A percentile compares a stretch with the other conserved stretches of the same genome.
These are phyloP conservation scores for Penicillium antarcticum DNA, from an alignment of 495 filamentous ascomycete species.

Conservation along the genomic window DNA sequence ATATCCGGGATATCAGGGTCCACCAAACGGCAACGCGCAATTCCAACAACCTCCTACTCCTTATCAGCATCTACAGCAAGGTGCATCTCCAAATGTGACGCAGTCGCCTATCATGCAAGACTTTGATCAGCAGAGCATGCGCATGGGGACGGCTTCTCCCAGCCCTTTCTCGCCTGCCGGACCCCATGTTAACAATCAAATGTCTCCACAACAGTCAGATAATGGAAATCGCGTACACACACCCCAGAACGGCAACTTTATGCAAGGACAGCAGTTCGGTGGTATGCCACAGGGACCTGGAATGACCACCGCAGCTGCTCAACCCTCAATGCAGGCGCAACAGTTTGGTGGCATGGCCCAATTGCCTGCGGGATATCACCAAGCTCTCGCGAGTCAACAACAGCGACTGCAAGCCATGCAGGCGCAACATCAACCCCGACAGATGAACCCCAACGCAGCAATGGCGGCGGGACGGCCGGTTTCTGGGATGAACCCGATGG, in stretches of 20 bases:
- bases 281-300: slow-evolving; percentile 29
- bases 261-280: slow-evolving; percentile 39
- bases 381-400: slow-evolving; percentile 46
- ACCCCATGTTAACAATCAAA: slow-evolving; percentile 70
- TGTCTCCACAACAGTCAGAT: slow-evolving; percentile 75
- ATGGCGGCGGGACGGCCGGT: slow-evolving; percentile 40
- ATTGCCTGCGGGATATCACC: slow-evolving; percentile 48
- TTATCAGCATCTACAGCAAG: slow-evolving; percentile 81
- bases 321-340: slow-evolving; percentile 46
- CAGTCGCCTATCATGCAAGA: slow-evolving; percentile 87
- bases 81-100: slow-evolving; percentile 74
- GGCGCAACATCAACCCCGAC: slow-evolving; percentile 59
- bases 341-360: slow-evolving; percentile 41
- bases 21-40: slow-evolving; percentile 53
- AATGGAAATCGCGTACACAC: slow-evolving; percentile 70
- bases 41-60: slow-evolving; percentile 56
- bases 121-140: slow-evolving; percentile 63
- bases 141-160: slow-evolving; percentile 86
- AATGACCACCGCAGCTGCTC: slow-evolving; percentile 30
- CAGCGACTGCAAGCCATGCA: slow-evolving; percentile 54
- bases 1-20: slow-evolving; percentile 60
- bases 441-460: slow-evolving; percentile 58
- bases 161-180: slow-evolving; percentile 83
- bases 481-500: slow-evolving; percentile 41
- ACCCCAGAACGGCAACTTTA: slow-evolving; percentile 67